Evolutionary conservation across 495 filamentous ascomycete genomes (phyloP).

Genomic region (Rostrohypoxylon terebratum): DNA sequence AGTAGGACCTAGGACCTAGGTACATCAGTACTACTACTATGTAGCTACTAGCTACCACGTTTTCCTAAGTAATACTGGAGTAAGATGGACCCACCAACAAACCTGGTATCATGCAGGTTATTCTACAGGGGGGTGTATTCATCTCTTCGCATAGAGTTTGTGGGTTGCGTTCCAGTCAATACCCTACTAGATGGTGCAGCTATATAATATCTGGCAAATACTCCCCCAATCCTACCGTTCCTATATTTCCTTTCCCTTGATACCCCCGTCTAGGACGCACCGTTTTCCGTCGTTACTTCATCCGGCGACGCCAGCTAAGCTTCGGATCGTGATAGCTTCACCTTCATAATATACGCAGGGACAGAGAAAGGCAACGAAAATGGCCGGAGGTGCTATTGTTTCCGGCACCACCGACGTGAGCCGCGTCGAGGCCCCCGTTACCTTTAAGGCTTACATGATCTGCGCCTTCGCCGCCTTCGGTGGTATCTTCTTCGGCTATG

Average conservation of each 20-base stretch:
- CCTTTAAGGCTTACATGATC: slow-evolving; percentile 69
- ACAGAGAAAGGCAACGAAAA: slow-evolving; percentile 40
- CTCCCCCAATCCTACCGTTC: slow-evolving; percentile 39
- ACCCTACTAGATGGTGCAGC: slow-evolving; percentile 33
- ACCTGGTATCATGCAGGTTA: slow-evolving; percentile 22
- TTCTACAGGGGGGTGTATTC: slow-evolving; percentile 33
- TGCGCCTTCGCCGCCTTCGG: slow-evolving; percentile 71
- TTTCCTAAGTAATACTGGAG: slow-evolving; percentile 34
- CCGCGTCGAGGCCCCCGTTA: slow-evolving; percentile 69
- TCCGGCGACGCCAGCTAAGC: slow-evolving; percentile 34
- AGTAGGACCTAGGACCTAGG: too few relatives aligned
- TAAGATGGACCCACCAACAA: slow-evolving; percentile 18
- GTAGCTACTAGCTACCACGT: slow-evolving; percentile 45
- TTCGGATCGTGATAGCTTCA: slow-evolving; percentile 38
- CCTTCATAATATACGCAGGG: slow-evolving; percentile 21
- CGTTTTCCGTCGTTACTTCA: slow-evolving; percentile 32
- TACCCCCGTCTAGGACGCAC: slow-evolving; percentile 35
- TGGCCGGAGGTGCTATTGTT: slow-evolving; percentile 55
- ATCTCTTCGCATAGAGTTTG: slow-evolving; percentile 28
- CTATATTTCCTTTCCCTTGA: slow-evolving; percentile 33
- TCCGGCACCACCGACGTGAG: slow-evolving; percentile 53
- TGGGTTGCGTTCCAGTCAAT: slow-evolving; percentile 37
- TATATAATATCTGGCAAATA: slow-evolving; percentile 46
- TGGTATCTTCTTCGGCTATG: slow-evolving; percentile 70
- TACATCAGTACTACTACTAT: too few relatives aligned